phyloP scores from a whole-genome alignment of 768 basidiomycete species.

The Russula olivacea region DNA sequence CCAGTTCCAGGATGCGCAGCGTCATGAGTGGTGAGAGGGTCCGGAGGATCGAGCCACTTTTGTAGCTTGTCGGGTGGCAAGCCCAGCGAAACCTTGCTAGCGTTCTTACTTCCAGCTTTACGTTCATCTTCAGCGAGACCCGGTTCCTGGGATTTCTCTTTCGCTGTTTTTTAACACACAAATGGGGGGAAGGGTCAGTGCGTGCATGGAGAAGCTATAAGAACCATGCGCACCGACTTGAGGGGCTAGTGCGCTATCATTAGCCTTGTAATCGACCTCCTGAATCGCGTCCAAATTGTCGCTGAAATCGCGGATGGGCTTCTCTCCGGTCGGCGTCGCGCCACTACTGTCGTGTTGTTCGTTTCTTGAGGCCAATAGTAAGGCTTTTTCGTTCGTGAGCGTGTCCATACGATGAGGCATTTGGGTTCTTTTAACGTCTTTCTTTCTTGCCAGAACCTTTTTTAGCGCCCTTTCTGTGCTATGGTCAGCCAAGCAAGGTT shows the following conservation, averaged over 20 bases:
- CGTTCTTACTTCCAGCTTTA: neutral
- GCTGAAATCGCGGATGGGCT: neutral
- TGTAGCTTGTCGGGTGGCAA: neutral
- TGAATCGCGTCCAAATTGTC: neutral
- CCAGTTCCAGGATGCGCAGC: neutral
- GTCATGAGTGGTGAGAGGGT: neutral
- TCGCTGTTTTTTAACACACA: neutral
- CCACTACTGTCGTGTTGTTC: too few species aligned
- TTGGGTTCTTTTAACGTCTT: neutral
- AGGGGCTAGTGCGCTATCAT: neutral
- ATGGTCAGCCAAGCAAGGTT: neutral
- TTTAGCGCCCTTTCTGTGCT: neutral
- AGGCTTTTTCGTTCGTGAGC: neutral
- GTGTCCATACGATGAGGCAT: neutral
- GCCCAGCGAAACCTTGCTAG: neutral
- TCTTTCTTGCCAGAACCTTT: neutral
- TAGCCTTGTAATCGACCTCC: neutral
- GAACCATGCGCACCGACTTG: neutral
- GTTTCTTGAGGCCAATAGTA: neutral
- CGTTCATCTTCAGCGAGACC: neutral
- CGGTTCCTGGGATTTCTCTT: neutral
- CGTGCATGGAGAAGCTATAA: neutral
- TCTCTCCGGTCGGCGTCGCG: neutral
- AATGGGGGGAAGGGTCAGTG: too few species aligned
- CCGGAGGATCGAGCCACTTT: constrained; percentile 2